These are phyloP conservation scores for Cyberlindnera mississippiensis DNA, from an alignment of 805 yeast species.

Conservation along the genomic window DNA sequence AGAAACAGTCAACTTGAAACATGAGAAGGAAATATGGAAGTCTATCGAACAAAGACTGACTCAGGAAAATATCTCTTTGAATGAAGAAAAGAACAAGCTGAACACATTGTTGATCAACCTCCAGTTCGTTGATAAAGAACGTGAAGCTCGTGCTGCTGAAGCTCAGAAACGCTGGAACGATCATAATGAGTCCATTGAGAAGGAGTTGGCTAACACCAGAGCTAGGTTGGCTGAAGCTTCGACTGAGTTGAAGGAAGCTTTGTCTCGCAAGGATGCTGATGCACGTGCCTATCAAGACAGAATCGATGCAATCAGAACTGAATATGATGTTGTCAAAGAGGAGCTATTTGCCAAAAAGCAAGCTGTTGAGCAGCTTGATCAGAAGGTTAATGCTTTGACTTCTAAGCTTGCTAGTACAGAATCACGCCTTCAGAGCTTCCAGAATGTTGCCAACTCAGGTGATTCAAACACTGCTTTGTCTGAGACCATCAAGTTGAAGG, in stretches of 20 bases:
- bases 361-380: constrained; percentile 36
- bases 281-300: constrained; percentile 55
- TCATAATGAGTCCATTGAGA: constrained; percentile 47
- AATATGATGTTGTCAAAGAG: constrained; percentile 39
- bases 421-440: constrained; percentile 30
- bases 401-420: constrained; percentile 28
- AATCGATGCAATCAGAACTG: constrained; percentile 49
- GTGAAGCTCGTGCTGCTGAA: constrained; percentile 49
- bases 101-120: constrained; percentile 54
- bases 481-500: constrained; percentile 31
- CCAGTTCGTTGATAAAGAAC: constrained; percentile 58
- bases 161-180: constrained; percentile 44
- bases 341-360: constrained; percentile 39
- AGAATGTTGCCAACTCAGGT: constrained; percentile 24
- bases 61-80: constrained; percentile 47
- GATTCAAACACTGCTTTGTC: constrained; percentile 25
- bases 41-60: constrained; percentile 46
- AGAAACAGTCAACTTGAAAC: constrained; percentile 43
- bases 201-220: constrained; percentile 41
- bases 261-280: constrained; percentile 55
- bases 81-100: constrained; percentile 55
- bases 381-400: constrained; percentile 34
- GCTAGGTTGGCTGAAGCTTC: constrained; percentile 42
- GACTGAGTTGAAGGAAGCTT: constrained; percentile 47
- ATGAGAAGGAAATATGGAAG: constrained; percentile 52